Base-by-base conservation (phyloP, 2,329 filamentous ascomycete species). In the Pseudofabraea citricarpa region DNA sequence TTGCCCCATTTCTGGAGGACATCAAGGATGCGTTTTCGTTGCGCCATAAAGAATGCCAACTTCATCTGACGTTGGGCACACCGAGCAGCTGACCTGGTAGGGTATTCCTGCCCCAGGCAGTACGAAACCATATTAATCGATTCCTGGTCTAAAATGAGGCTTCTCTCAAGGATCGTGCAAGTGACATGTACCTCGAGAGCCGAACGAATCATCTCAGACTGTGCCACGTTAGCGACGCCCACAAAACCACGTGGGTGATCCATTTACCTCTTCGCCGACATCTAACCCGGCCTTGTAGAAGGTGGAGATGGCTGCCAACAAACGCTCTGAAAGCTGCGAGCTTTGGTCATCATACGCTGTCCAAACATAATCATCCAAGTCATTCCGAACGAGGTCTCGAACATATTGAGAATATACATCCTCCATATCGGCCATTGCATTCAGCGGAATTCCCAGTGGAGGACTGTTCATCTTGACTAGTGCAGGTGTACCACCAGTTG, bases 61-160 rank as follows among this genome's bases (percentile, higher is more conserved):
- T 61, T 61, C 37, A 61, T 58, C 39, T 61, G 58, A 32, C 56
- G 47, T 29, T 59, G 57, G 16, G 48, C 56, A 41, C 56, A 58
- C 40, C 53, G 44, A 20, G 57, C 48, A 19, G 54, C 51, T 2
- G 56, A 50, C 23, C 51, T 38, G n/a, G 46, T 31, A 12, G 54
- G 53, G 27, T 48, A 61, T 39, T 47, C 21, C 41, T 57, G 46
- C 9, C 48, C 36, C 5, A 58, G 40, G 24, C 52, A 47, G 6
- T 43, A 38, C 45, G 57, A 41, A 5, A 60, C 56, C 21, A 44
- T 44, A n/a, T 44, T 38, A 6, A 51, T 45, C 3, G 58, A 61
- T 27, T 54, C 47, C 1, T 41, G 35, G 18, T 61, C 56, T 38
- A 61, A 54, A 13, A 52, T 40, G 21, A 61, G 53, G 42, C 53